Evolutionary conservation across 2,329 filamentous ascomycete genomes (phyloP).

Genomic region (Cladophialophora immunda): DNA sequence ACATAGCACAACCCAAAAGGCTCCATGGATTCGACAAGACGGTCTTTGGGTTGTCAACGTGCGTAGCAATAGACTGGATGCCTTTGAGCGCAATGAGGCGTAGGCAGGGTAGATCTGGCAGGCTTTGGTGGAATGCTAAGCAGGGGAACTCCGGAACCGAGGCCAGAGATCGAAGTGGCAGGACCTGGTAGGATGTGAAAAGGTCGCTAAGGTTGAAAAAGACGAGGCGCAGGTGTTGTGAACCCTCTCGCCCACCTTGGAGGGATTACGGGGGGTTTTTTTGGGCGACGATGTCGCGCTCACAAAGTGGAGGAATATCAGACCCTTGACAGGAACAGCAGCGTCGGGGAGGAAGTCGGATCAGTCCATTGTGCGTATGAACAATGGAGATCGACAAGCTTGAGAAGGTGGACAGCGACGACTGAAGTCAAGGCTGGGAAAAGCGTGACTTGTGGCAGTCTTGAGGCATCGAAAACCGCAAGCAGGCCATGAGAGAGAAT

Average conservation of each 20-base stretch:
- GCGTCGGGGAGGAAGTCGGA: background rate
- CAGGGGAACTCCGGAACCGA: background rate
- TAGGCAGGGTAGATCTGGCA: background rate
- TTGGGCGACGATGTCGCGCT: slow-evolving; percentile 1
- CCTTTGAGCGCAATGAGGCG: background rate
- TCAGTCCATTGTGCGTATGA: slow-evolving; percentile 19
- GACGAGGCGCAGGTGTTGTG: background rate
- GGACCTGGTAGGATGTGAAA: background rate
- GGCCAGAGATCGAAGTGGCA: background rate
- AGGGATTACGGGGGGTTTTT: background rate
- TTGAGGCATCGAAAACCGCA: slow-evolving; percentile 5
- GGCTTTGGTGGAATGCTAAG: background rate
- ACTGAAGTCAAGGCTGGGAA: slow-evolving; percentile 16
- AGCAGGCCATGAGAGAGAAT: slow-evolving; percentile 7
- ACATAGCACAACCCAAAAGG: slow-evolving; percentile 33
- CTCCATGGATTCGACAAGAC: slow-evolving; percentile 39
- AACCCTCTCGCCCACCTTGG: background rate
- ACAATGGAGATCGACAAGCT: slow-evolving; percentile 17
- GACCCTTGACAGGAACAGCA: slow-evolving; percentile 1
- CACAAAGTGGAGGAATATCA: background rate
- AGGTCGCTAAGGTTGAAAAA: background rate
- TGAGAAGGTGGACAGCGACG: slow-evolving; percentile 9
- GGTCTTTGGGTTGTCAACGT: slow-evolving; percentile 18
- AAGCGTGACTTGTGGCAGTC: slow-evolving; percentile 17
- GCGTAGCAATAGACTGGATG: background rate